Evolutionary conservation across 371 early-diverging fungal genomes (phyloP).

Genomic region (Rhizopus sp.): DNA sequence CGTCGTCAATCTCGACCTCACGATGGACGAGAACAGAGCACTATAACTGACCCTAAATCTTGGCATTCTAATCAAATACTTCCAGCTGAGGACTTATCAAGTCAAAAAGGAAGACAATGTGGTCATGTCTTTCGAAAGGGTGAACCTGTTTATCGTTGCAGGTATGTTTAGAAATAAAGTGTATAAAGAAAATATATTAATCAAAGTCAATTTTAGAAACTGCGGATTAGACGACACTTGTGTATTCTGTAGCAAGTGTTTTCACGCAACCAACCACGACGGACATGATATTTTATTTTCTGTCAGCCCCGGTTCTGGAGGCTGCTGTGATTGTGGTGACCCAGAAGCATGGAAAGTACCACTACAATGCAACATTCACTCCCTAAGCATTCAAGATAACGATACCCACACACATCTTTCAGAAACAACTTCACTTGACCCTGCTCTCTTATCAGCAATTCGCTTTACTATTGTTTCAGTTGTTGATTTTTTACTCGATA

Average conservation of each 20-base stretch:
- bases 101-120: conserved; percentile 72
- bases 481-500: conserved; percentile 86
- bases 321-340: conserved; percentile 98
- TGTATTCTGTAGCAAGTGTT: conserved; percentile 93
- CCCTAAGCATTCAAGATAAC: conserved; percentile 42
- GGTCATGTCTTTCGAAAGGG: conserved; percentile 85
- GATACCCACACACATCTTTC: conserved; percentile 5
- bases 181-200: neutral
- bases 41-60: conserved; percentile 25
- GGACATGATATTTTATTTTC: conserved; percentile 92
- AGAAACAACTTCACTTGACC: conserved; percentile 18
- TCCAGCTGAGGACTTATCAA: conserved; percentile 38
- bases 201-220: conserved; percentile 53
- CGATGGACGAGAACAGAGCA: conserved; percentile 27
- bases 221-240: conserved; percentile 95
- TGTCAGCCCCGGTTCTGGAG: conserved; percentile 79
- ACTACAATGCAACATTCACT: conserved; percentile 83
- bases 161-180: conserved; percentile 41
- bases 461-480: conserved; percentile 75
- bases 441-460: conserved; percentile 55
- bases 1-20: conserved; percentile 25
- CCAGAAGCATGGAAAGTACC: conserved; percentile 91
- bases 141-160: conserved; percentile 84
- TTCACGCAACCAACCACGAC: conserved; percentile 88
- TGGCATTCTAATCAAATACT: conserved; percentile 43